Evolutionary conservation across 2,329 filamentous ascomycete genomes (phyloP).

Genomic region (Paecilomyces fulvus): DNA sequence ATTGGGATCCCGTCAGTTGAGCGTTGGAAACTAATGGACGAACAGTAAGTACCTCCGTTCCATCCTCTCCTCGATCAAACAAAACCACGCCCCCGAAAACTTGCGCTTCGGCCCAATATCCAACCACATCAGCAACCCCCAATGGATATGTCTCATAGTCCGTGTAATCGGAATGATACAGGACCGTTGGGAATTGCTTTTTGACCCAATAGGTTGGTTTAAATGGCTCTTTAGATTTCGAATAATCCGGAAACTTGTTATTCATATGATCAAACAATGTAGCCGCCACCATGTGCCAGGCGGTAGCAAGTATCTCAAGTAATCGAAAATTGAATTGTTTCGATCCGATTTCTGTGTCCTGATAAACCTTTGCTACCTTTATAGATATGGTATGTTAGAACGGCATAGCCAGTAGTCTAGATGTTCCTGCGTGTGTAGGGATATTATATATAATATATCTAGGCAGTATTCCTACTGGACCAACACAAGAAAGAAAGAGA

Average conservation of each 20-base stretch:
- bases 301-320: background rate
- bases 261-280: background rate
- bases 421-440: too few species aligned
- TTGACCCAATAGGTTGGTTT: too few species aligned
- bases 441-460: background rate
- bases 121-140: conserved; percentile 3
- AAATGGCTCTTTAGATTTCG: too few species aligned
- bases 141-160: background rate
- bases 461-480: too few species aligned
- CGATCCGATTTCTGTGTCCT: background rate
- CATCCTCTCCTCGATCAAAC: conserved; percentile 4
- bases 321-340: background rate
- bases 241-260: background rate
- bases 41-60: conserved; percentile 1
- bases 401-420: too few species aligned
- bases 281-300: background rate
- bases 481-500: background rate
- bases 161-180: background rate
- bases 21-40: background rate
- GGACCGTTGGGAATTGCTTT: background rate
- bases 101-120: conserved; percentile 3
- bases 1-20: background rate
- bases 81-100: conserved; percentile 3
- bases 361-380: background rate
- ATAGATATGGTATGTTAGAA: background rate